Percentiles rank a stretch among this genome's conserved stretches.
phyloP scores from a whole-genome alignment of 169 alveolate species.

The Eimeria mitis region DNA sequence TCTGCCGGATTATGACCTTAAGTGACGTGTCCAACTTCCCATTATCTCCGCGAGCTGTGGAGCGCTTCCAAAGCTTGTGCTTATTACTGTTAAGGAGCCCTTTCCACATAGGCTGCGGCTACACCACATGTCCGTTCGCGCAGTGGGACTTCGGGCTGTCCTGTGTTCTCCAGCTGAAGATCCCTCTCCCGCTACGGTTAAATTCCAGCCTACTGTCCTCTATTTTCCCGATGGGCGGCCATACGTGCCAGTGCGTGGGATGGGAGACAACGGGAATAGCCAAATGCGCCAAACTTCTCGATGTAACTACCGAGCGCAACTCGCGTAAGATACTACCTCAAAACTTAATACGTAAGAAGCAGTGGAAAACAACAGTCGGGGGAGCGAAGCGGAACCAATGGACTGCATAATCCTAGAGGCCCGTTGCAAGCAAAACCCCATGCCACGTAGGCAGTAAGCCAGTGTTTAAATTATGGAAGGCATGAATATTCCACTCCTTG shows the following conservation, averaged over 20 bases:
- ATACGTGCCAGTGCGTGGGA: background rate
- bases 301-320: background rate
- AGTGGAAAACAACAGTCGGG: background rate
- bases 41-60: background rate
- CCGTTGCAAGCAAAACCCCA: background rate
- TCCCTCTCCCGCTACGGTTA: background rate
- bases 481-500: conserved; percentile 27
- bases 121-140: background rate
- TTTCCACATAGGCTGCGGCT: background rate
- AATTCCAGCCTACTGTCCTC: background rate
- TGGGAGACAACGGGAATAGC: background rate
- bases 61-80: background rate
- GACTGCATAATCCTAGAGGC: background rate
- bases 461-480: background rate
- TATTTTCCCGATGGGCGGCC: too few relatives aligned
- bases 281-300: background rate
- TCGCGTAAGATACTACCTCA: background rate
- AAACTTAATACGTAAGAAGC: background rate
- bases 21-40: background rate
- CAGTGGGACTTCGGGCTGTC: background rate
- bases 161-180: background rate
- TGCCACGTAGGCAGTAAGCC: background rate
- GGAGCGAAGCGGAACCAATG: background rate
- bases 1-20: background rate
- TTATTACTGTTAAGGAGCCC: background rate